Evolutionary conservation across 2,329 filamentous ascomycete genomes (phyloP), one percentile per base, ranked within the genome.

Genomic region (Calonectria pseudoreteaudii): DNA sequence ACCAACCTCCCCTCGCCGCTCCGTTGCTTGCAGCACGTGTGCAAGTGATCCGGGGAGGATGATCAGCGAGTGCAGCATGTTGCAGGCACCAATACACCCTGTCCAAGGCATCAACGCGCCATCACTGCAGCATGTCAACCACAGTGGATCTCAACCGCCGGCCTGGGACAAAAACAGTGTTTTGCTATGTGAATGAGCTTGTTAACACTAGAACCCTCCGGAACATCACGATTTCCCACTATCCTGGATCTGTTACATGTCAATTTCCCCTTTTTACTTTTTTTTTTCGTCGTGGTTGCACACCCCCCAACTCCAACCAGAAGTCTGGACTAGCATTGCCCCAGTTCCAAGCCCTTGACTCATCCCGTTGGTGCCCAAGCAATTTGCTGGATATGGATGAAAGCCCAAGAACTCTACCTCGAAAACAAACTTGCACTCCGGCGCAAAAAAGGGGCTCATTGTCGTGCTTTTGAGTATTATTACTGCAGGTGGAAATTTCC

Each of bases 251-350:
- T 41, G 56, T 62, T 41, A 62, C 34, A 62, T 62, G 56, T 62
- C 56, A 62, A 62, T 62, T 62, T 49, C 44, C 72, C 66, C 28
- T 36, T 71, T 77, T 65, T 65, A 52, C 58, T 70, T 74, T 36
- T 56, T 60, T 72, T 72, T 64, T 72, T 68, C 30, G 49, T 26
- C 36, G 69, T 65, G 56, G 16, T 41, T 60, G 26, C 64, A 64
- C 74, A 65, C 56, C 36, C 26, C 64, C 23, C 60, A 31, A 34
- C 58, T 44, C 44, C 60, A 38, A 58, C 52, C 58, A 66, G 56
- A 74, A 65, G 65, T 72, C 70, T 68, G 71, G 72, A 76, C 77
- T 73, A 66, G 77, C 73, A 79, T 80, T 68, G 72, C 71, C 77
- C 74, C 71, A 68, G 72, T 73, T 69, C 60, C 56, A 44, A 53